Evolutionary conservation across 371 early-diverging fungal genomes (phyloP).

Genomic region (Mucor indicus): DNA sequence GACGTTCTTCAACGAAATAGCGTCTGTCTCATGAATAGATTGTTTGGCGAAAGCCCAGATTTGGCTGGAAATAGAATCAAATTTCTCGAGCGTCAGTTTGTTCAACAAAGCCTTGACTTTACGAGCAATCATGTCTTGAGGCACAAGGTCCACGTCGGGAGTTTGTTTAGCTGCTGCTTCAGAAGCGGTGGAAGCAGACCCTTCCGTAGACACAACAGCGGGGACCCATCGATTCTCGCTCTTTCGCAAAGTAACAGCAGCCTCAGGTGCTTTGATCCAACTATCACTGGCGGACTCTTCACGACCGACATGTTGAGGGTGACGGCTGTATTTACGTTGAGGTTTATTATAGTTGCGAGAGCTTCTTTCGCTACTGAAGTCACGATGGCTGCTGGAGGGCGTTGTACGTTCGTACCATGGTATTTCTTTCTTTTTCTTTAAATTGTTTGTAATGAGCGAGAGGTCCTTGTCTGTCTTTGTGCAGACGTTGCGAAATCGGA

Average conservation of each 20-base stretch:
- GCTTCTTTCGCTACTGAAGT: too few species aligned
- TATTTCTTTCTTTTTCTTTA: constrained; percentile 5
- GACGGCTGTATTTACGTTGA: too few species aligned
- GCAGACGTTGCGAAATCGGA: constrained; percentile 70
- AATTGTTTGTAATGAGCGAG: constrained; percentile 40
- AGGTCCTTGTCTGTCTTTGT: constrained; percentile 65
- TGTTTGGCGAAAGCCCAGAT: constrained; percentile 75
- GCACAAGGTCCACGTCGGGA: constrained; percentile 37
- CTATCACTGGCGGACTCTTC: constrained; percentile 52
- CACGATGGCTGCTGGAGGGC: too few species aligned
- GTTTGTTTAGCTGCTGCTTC: constrained; percentile 11
- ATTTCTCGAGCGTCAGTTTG: constrained; percentile 94
- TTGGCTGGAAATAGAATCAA: constrained; percentile 80
- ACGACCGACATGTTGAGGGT: constrained; percentile 36
- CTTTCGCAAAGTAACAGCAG: constrained; percentile 73
- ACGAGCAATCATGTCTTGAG: constrained; percentile 65
- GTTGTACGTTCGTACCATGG: constrained; percentile 13
- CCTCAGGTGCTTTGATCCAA: constrained; percentile 60
- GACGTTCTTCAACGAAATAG: constrained; percentile 72
- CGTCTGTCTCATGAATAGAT: constrained; percentile 66
- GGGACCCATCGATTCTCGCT: constrained; percentile 87
- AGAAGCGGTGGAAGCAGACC: constrained; percentile 6
- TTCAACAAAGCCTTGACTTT: constrained; percentile 88
- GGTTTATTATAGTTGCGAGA: too few species aligned
- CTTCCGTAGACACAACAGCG: constrained; percentile 37